A percentile compares a stretch with the other conserved stretches of the same genome.
These are phyloP conservation scores for Murraya koenigii DNA, from an alignment of 345 rosid genomes.

Conservation along the genomic window DNA sequence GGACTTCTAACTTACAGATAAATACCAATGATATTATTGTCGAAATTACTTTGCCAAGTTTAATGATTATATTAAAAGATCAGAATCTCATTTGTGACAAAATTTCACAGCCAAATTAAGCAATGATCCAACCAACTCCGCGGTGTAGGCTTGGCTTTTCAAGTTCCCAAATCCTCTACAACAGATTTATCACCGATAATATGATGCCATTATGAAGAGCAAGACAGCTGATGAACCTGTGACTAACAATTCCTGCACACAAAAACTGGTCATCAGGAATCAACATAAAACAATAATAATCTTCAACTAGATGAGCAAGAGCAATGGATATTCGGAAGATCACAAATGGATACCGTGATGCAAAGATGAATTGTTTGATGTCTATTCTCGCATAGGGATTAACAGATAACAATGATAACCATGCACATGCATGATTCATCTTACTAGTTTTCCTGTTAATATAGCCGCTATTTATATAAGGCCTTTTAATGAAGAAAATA, in stretches of 20 bases:
- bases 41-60: not conserved
- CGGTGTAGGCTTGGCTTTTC: not conserved
- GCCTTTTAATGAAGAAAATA: constrained; percentile 6
- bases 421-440: not conserved
- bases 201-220: constrained; percentile 52
- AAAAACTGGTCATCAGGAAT: constrained; percentile 3
- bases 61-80: constrained; percentile 1
- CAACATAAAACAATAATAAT: not conserved
- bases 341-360: not conserved
- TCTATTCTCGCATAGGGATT: not conserved
- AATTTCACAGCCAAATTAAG: constrained; percentile 17
- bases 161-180: not conserved
- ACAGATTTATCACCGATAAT: constrained; percentile 35
- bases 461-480: not conserved
- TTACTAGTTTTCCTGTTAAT: not conserved
- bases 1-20: too few relatives aligned
- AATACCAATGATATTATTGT: not conserved
- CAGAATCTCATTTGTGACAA: constrained; percentile 7
- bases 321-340: not conserved
- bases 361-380: too few relatives aligned
- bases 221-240: constrained; percentile 48
- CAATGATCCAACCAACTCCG: not conserved
- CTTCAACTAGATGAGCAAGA: not conserved
- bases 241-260: constrained; percentile 60
- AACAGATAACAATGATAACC: not conserved